These are phyloP conservation scores for Pseudogymnoascus sp. DNA, from an alignment of 2,329 filamentous ascomycete species.

Conservation along the genomic window DNA sequence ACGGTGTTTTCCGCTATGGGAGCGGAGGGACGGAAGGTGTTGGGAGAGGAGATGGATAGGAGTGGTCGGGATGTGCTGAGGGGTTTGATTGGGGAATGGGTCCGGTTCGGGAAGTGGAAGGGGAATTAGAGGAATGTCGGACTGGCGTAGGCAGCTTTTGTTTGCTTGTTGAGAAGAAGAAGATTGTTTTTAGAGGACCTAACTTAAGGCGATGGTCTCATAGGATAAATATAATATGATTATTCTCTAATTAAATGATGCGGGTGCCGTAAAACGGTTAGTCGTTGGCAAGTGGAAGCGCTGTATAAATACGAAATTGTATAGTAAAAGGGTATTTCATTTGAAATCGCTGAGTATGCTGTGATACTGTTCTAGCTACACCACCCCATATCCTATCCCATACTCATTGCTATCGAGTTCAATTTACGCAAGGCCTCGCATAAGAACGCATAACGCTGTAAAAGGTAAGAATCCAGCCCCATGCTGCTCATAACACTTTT, in stretches of 20 bases:
- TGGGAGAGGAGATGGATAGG: slow-evolving; percentile 54
- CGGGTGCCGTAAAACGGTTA: not conserved
- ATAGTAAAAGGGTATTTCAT: not conserved
- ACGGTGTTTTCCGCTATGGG: slow-evolving; percentile 53
- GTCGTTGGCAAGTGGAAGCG: not conserved
- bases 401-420: not conserved
- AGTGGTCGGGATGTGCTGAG: slow-evolving; percentile 52
- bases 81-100: slow-evolving; percentile 52
- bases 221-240: not conserved
- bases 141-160: not conserved
- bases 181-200: not conserved
- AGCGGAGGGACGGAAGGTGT: slow-evolving; percentile 45
- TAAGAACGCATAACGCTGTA: not conserved
- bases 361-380: not conserved
- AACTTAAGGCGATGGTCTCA: not conserved
- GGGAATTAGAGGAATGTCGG: slow-evolving; percentile 13
- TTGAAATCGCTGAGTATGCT: not conserved
- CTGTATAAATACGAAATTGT: not conserved
- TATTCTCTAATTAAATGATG: not conserved
- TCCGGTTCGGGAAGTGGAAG: slow-evolving; percentile 58
- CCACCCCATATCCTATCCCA: not conserved
- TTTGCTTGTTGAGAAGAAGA: not conserved
- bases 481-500: not conserved
- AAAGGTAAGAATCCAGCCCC: not conserved
- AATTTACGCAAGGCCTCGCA: not conserved